Evolutionary conservation across 2,329 filamentous ascomycete species (phyloP), one percentile per base, ranked within the genome.

Genomic region (Whalleya microplaca): DNA sequence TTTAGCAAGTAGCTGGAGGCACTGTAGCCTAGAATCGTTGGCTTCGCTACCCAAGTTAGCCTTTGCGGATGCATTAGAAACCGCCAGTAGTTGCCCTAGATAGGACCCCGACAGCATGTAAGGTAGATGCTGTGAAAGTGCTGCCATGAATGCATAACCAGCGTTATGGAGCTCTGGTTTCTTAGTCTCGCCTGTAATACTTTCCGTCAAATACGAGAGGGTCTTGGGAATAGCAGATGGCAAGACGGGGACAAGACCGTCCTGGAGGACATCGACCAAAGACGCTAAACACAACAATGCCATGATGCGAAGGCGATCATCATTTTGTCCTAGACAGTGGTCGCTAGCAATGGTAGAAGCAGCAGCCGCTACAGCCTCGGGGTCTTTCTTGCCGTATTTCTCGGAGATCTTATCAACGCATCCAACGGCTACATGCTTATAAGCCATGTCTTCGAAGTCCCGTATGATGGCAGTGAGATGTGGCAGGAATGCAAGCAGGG

Each of bases 341-440:
- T 86, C 78, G 42, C 92, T 87, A 40, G 90, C 87, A 66, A 99
- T 89, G 1, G 88, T 89, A 56, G 86, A 80, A 3, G 92, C 91
- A 4, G 92, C 89, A 3, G 84, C 84, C 21, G 89, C 81, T 44
- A 96, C 89, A 44, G 86, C 87, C 64, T 89, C 85, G 1, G 89
- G 81, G 68, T 96, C 91, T 72, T 93, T 96, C 79, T 95, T 96
- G 64, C 95, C 96, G 71, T 96, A 98, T 72, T 94, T 94, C 75
- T 97, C 93, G 2, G 91, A 85, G 61, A 99, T 96, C 73, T 91
- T 91, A 75, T 97, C 93, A 44, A 98, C 88, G 66, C 94, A 98
- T 37, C 87, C 87, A 59, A 99, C 87, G 1, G 93, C 91, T 10
- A 91, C 92, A 66, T 92, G 88, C 75, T 94, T 92, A 72, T 95